These are phyloP conservation scores for Mimosa bimucronata DNA, from an alignment of 306 rosid species.

Conservation along the genomic window DNA sequence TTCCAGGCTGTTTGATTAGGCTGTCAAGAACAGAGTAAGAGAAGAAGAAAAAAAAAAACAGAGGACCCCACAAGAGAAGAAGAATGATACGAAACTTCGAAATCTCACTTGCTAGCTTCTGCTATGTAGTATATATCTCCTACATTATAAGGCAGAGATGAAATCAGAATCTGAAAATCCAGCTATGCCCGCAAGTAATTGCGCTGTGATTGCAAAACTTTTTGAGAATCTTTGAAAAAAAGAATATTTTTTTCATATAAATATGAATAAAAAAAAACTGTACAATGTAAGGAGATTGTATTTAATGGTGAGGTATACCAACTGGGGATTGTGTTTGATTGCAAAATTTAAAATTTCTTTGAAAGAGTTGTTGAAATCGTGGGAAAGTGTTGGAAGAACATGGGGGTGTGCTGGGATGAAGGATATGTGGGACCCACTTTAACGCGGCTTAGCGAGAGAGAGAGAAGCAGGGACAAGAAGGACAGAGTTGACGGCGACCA, in stretches of 20 bases:
- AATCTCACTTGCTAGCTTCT: neutral
- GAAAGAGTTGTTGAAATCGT: neutral
- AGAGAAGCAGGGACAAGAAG: neutral
- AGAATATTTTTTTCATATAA: neutral
- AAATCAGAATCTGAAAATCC: conserved; percentile 19
- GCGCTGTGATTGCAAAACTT: conserved; percentile 16
- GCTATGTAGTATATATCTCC: too few relatives aligned
- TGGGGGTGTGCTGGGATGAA: conserved; percentile 25
- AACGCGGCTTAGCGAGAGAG: conserved; percentile 33
- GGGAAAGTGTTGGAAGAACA: conserved; percentile 2
- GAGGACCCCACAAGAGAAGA: conserved; percentile 42
- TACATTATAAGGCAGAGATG: neutral
- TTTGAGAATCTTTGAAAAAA: conserved; percentile 27
- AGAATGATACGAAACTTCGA: conserved; percentile 35
- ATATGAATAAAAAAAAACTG: too few relatives aligned
- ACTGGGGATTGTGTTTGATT: neutral
- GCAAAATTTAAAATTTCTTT: neutral
- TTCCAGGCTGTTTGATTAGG: conserved; percentile 49
- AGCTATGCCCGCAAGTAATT: conserved; percentile 36
- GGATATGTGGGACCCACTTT: conserved; percentile 41
- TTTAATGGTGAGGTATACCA: neutral
- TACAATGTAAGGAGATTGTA: neutral
- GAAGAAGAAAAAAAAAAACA: neutral
- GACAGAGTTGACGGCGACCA: neutral
- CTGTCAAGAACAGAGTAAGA: conserved; percentile 39